Evolutionary conservation across 164 flowering plant species (phyloP), one percentile per base, ranked within the genome.

Genomic region (Aristolochia fimbriata): DNA sequence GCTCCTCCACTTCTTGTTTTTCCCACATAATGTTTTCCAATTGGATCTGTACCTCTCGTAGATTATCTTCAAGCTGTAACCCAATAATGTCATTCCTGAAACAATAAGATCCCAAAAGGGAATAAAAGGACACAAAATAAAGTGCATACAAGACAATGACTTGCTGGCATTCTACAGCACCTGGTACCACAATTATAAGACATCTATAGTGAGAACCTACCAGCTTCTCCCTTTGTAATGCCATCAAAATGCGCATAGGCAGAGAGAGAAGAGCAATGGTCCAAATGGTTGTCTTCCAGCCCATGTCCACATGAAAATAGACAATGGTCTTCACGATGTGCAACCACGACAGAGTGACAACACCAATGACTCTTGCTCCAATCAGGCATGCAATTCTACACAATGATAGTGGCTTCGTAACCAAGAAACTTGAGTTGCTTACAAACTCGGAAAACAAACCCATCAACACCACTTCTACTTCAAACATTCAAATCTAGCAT

Each of bases 1-100:
- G 78, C 27, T 65, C 73, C 45, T 78, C 73, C 22, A 82, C 73
- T 64, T 80, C 74, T 37, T 74, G 77, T 64, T 71, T 74, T 17
- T 78, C 76, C 84, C 84, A 83, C 17, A 74, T n/a, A 37, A 85
- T 74, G 68, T 54, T 52, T 63, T 85, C 88, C 62, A 90, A 43
- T 62, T 81, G 77, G 55, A 62, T 65, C 61, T 77, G 77, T 82
- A 84, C 60, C 67, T 80, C 77, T 22, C 60, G 70, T 19, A 85
- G 46, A 64, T 62, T 70, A 56, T 60, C 62, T 72, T 78, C 84
- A 53, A 86, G 78, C 97, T 90, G 82, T 68, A 80, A 12, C 59
- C 50, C 27, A 17, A 43, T 45, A 43, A n/a, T 8, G 66, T 51
- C 23, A n/a, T 37, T 21, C 30, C 0, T 6, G 14, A 22, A 52